Conservation (phyloP, 225 moss, liverwort and hornwort species). For the Marchantia polymorpha region DNA sequence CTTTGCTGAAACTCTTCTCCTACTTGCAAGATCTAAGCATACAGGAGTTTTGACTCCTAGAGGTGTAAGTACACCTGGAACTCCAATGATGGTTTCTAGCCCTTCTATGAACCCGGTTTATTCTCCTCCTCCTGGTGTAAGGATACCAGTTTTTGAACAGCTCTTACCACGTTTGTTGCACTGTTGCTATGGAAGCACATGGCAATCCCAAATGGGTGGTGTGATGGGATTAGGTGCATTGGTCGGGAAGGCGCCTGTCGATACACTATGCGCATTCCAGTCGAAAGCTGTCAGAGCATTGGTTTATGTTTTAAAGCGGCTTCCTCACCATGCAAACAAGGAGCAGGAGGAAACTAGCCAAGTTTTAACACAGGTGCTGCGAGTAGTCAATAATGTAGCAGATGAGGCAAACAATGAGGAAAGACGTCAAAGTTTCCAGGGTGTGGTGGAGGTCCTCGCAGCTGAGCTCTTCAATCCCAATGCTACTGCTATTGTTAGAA, state of each 20-base stretch:
- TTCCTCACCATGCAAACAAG: conserved; percentile 93
- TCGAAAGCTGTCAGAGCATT: conserved; percentile 93
- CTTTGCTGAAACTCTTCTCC: conserved; percentile 94
- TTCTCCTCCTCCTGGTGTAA: conserved; percentile 98
- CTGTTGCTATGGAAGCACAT: conserved; percentile 98
- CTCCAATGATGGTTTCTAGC: conserved; percentile 99
- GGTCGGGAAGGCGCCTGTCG: conserved; percentile 99
- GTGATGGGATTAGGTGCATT: conserved; percentile 98
- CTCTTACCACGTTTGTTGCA: conserved; percentile 97
- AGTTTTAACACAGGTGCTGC: conserved; percentile 92
- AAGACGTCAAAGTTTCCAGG: conserved; percentile 90
- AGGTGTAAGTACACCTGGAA: conserved; percentile 99
- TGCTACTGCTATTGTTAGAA: conserved; percentile 86
- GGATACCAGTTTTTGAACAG: conserved; percentile 99
- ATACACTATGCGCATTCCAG: conserved; percentile 94
- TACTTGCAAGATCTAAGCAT: conserved; percentile 93
- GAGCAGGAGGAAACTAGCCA: conserved; percentile 99
- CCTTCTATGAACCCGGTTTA: conserved; percentile 99
- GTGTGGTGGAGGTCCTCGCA: conserved; percentile 95
- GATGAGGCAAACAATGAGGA: conserved; percentile 97
- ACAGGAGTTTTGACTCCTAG: conserved; percentile 96
- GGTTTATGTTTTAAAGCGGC: conserved; percentile 92
- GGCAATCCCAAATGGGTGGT: conserved; percentile 99
- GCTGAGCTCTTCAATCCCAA: conserved; percentile 96
- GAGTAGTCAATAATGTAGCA: conserved; percentile 89